Percentiles rank a stretch among this genome's conserved stretches.
Conservation (phyloP, 2,329 filamentous ascomycete species). For the Fusarium staphyleae region DNA sequence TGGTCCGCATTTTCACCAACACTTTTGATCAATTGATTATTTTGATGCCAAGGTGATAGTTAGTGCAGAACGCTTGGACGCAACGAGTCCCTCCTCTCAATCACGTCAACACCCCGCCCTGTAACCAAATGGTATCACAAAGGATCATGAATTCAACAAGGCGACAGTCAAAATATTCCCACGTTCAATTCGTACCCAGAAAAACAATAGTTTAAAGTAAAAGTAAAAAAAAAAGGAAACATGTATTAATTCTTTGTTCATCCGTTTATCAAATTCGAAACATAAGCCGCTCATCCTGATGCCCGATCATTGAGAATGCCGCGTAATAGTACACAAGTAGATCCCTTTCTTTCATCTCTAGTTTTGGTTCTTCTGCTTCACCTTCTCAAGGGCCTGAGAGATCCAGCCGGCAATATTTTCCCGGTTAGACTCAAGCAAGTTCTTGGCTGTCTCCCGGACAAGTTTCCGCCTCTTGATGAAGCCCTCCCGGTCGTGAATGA, state of each 20-base stretch:
- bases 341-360: conserved; percentile 18
- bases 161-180: background rate
- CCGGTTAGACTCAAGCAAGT: conserved; percentile 30
- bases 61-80: conserved; percentile 3
- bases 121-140: background rate
- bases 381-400: conserved; percentile 18
- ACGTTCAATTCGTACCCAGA: background rate
- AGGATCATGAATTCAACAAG: background rate
- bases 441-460: conserved; percentile 22
- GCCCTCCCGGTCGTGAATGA: conserved; percentile 33
- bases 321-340: conserved; percentile 16
- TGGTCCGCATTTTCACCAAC: no score
- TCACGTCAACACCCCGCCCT: background rate
- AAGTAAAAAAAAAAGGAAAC: conserved; percentile 14
- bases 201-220: background rate
- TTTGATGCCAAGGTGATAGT: no score
- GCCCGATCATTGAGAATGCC: conserved; percentile 32
- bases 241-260: conserved; percentile 31
- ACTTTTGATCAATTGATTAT: no score
- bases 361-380: background rate
- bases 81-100: background rate
- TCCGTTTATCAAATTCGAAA: conserved; percentile 24
- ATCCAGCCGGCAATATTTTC: conserved; percentile 35
- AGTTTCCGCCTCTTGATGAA: conserved; percentile 32
- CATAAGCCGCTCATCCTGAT: conserved; percentile 35